Evolutionary conservation across 2,329 filamentous ascomycete species (phyloP).

Genomic region (Eutypa lata): DNA sequence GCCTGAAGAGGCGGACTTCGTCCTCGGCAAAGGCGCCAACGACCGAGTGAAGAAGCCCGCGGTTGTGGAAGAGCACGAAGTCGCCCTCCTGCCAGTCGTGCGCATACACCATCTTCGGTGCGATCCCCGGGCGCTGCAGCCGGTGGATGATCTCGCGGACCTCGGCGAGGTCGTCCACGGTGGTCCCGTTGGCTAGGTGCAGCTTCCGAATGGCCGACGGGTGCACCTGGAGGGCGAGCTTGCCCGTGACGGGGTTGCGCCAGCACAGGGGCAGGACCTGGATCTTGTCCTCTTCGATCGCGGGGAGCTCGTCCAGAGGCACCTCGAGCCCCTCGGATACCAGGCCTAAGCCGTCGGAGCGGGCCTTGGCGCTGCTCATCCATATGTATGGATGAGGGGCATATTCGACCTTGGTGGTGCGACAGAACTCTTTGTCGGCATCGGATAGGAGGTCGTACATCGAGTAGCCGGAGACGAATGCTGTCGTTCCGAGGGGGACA

Average conservation of each 20-base stretch:
- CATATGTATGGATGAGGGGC: conserved; percentile 79
- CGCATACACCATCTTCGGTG: conserved; percentile 64
- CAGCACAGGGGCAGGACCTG: conserved; percentile 74
- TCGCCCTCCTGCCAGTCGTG: conserved; percentile 78
- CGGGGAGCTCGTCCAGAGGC: conserved; percentile 55
- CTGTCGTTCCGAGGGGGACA: conserved; percentile 72
- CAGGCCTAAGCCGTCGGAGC: conserved; percentile 68
- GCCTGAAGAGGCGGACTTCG: conserved; percentile 72
- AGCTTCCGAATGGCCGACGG: conserved; percentile 69
- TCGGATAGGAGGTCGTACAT: conserved; percentile 67
- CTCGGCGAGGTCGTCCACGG: conserved; percentile 60
- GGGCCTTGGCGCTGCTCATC: conserved; percentile 69
- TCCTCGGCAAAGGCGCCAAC: conserved; percentile 70
- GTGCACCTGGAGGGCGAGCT: conserved; percentile 69
- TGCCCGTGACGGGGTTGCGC: conserved; percentile 70
- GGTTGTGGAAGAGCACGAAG: conserved; percentile 75
- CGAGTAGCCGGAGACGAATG: conserved; percentile 67
- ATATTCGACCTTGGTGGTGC: conserved; percentile 68
- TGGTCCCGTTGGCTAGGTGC: conserved; percentile 60
- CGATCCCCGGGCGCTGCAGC: conserved; percentile 70
- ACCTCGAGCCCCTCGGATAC: conserved; percentile 65
- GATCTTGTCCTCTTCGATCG: conserved; percentile 63
- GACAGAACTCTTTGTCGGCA: conserved; percentile 64
- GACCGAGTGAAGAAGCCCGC: conserved; percentile 71
- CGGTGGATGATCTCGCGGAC: conserved; percentile 67